A percentile compares a stretch with the other conserved stretches of the same genome.
Evolutionary conservation across 2,329 filamentous ascomycete species (phyloP).

Genomic region (Epichloe sp.): DNA sequence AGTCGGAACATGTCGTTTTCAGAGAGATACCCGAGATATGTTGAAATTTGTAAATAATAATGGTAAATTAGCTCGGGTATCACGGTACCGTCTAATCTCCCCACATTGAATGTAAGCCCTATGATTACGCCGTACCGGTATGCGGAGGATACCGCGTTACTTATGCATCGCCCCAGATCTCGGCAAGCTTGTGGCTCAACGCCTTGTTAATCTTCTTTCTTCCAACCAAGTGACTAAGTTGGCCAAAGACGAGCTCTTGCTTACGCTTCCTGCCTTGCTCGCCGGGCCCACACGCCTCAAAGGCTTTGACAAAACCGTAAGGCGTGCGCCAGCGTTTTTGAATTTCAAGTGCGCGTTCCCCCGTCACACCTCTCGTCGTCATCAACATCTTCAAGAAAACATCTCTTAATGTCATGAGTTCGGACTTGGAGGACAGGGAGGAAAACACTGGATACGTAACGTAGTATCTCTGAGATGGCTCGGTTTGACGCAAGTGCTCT

Average conservation of each 20-base stretch:
- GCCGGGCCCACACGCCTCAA: conserved; percentile 37
- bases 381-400: conserved; percentile 77
- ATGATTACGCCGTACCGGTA: background rate
- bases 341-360: conserved; percentile 71
- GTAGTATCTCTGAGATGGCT: conserved; percentile 39
- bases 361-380: conserved; percentile 62
- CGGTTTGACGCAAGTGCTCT: conserved; percentile 39
- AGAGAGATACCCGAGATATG: too few relatives aligned
- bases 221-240: conserved; percentile 46
- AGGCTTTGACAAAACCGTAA: conserved; percentile 56
- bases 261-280: conserved; percentile 41
- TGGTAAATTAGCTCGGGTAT: background rate
- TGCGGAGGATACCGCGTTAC: background rate
- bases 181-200: conserved; percentile 56
- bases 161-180: conserved; percentile 52
- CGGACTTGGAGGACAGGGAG: conserved; percentile 61
- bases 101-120: too few relatives aligned
- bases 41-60: background rate
- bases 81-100: background rate
- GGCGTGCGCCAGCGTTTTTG: conserved; percentile 70
- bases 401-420: conserved; percentile 59
- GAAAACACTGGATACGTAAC: conserved; percentile 62
- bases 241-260: conserved; percentile 44
- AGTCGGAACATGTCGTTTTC: background rate
- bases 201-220: conserved; percentile 54